These are phyloP conservation scores for Lavandula angustifolia DNA, from an alignment of 257 asterid genomes.

Conservation along the genomic window DNA sequence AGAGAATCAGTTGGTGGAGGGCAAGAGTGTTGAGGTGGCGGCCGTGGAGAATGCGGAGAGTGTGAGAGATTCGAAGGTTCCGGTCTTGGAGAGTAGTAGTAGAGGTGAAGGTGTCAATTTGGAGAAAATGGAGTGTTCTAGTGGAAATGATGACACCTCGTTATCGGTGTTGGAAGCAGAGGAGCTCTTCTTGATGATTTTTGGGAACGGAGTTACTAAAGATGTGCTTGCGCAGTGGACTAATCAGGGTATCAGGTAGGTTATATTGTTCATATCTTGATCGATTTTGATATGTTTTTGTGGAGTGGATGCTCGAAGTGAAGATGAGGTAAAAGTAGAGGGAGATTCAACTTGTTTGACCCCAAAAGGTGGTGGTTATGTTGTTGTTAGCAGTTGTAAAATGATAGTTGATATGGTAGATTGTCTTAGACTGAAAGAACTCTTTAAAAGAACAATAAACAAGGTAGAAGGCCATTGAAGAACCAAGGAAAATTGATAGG, in stretches of 20 bases:
- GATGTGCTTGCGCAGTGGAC: slow-evolving; percentile 94
- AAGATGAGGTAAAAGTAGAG: background rate
- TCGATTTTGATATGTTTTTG: slow-evolving; percentile 11
- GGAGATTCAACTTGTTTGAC: background rate
- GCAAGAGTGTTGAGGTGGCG: slow-evolving; percentile 16
- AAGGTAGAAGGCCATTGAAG: background rate
- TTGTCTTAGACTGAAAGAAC: background rate
- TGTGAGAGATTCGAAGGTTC: slow-evolving; percentile 37
- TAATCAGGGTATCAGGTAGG: slow-evolving; percentile 98
- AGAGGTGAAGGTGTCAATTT: slow-evolving; percentile 41
- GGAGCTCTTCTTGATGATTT: slow-evolving; percentile 70
- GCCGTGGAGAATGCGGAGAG: slow-evolving; percentile 41
- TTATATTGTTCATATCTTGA: slow-evolving; percentile 31
- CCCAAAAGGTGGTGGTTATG: background rate
- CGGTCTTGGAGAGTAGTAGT: slow-evolving; percentile 33
- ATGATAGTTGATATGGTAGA: background rate
- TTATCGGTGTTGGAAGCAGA: slow-evolving; percentile 60
- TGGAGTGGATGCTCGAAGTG: background rate
- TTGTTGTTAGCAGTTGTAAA: slow-evolving; percentile 5
- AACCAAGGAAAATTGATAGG: slow-evolving; percentile 6
- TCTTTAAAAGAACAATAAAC: background rate
- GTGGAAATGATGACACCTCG: slow-evolving; percentile 41
- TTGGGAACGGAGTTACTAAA: slow-evolving; percentile 61
- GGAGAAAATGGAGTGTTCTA: slow-evolving; percentile 36
- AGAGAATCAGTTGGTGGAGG: slow-evolving; percentile 23